These are phyloP conservation scores for Cyclocybe cylindracea DNA, from an alignment of 768 basidiomycete species.

Conservation along the genomic window DNA sequence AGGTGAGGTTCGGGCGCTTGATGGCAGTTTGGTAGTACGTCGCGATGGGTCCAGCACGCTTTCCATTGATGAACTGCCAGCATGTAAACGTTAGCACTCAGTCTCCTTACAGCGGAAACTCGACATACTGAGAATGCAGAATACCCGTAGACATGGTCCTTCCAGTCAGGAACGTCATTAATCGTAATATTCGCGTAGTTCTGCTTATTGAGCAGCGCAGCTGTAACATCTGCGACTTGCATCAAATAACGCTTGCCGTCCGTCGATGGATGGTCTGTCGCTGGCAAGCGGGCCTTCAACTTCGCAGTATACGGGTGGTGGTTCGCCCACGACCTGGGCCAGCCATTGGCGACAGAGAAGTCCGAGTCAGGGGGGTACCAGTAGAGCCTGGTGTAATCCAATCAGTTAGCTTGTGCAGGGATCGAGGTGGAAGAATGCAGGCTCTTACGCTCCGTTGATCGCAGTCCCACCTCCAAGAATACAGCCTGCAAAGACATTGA, in stretches of 20 bases:
- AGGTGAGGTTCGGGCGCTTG: conserved; percentile 51
- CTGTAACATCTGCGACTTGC: conserved; percentile 45
- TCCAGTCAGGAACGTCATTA: conserved; percentile 55
- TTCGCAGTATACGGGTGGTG: conserved; percentile 51
- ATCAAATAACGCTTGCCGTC: conserved; percentile 61
- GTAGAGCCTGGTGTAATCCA: conserved; percentile 37
- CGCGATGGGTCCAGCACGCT: conserved; percentile 56
- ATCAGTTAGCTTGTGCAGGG: background rate
- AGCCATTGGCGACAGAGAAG: conserved; percentile 50
- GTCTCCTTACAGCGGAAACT: background rate
- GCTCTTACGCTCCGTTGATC: conserved; percentile 60
- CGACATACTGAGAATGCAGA: conserved; percentile 39
- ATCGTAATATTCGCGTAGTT: conserved; percentile 56
- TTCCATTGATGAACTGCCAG: conserved; percentile 41
- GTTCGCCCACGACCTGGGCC: conserved; percentile 56
- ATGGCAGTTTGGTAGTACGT: conserved; percentile 62
- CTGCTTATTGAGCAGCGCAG: conserved; percentile 43
- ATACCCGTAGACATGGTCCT: conserved; percentile 64
- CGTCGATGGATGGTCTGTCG: conserved; percentile 58
- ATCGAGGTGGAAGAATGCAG: background rate
- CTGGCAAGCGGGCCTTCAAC: conserved; percentile 51
- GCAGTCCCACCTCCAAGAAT: conserved; percentile 63
- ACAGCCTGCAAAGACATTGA: conserved; percentile 65
- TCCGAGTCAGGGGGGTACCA: conserved; percentile 55
- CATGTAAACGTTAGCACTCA: background rate